phyloP scores from a whole-genome alignment of 202 grass and related monocot species.

The Cymbopogon flexuosus region DNA sequence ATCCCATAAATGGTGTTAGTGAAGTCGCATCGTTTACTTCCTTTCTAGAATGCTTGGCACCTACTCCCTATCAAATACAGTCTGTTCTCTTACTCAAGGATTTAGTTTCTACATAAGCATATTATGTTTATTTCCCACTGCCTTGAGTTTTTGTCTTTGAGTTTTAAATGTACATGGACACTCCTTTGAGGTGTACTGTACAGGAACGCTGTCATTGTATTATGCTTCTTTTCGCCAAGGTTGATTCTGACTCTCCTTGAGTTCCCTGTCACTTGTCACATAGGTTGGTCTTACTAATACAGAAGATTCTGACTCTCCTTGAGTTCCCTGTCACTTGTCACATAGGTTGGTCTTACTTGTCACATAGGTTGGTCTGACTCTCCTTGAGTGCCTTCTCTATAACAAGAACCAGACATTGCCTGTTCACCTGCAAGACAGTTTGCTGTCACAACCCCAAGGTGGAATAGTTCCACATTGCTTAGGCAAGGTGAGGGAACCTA shows the following conservation, averaged over 20 bases:
- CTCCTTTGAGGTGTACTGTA: not conserved
- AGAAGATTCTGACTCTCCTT: not conserved
- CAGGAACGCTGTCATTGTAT: not conserved
- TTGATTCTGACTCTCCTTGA: not conserved
- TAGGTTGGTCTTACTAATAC: not conserved
- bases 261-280: not conserved
- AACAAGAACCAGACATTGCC: not conserved
- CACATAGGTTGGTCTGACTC: too few relatives aligned
- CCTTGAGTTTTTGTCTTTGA: not conserved
- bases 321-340: not conserved
- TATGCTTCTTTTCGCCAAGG: not conserved
- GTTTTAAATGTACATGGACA: not conserved
- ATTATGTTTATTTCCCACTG: not conserved
- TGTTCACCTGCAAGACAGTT: not conserved
- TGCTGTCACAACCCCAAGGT: too few relatives aligned
- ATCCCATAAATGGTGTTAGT: not conserved
- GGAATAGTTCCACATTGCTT: too few relatives aligned
- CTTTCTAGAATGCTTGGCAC: not conserved
- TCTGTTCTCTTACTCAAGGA: not conserved
- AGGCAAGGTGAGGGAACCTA: too few relatives aligned
- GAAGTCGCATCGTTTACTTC: not conserved
- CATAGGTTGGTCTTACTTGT: not conserved
- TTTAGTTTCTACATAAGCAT: not conserved
- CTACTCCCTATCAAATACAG: not conserved
- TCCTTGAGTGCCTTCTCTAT: not conserved